Base-by-base conservation (phyloP, 345 rosid species). In the Citrus sinensis region DNA sequence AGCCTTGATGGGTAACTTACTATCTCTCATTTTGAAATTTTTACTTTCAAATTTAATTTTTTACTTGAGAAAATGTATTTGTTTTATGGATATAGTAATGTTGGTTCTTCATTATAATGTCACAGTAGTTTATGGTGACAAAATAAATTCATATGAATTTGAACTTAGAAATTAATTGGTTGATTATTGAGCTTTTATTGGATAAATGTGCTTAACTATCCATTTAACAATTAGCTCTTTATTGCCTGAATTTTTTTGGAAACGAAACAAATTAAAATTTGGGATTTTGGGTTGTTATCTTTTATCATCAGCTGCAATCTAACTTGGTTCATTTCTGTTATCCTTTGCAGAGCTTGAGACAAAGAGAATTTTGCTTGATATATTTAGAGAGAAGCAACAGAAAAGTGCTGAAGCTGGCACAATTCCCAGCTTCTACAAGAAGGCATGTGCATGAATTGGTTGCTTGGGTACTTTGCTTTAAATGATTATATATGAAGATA, bases 331-430 rank as follows among this genome's bases (percentile, higher is more conserved):
- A 32, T 64, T 63, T 79, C 35, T 60, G 58, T 74, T 63, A 24
- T 73, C 40, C 37, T 37, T 42, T 85, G 80, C 71, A 96, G 99
- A 96, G 92, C 97, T 96, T 29, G 98, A 96, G 85, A 96, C 98
- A 9, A 96, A 96, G 92, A 90, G 95, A 81, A 94, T 96, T 67
- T 88, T 94, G 91, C 98, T 96, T n/a, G 99, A 94, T 74, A 94
- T 96, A 76, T 96, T 96, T 73, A 96, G 94, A 83, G 99, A 93
- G 46, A 96, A 94, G 90, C 98, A 96, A 68, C 98, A 91, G 80
- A 94, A 90, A 79, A 92, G 93, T 75, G 93, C 92, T 69, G 98
- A 93, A 84, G 94, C 93, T 24, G 98, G 98, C 61, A 37, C 93
- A 14, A 92, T 96, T 54, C 99, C 99, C 4, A 90, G 94, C 75